Percentiles rank a stretch among this genome's conserved stretches.
Evolutionary conservation across 495 filamentous ascomycete genomes (phyloP).

Genomic region (Penicillium roqueforti): DNA sequence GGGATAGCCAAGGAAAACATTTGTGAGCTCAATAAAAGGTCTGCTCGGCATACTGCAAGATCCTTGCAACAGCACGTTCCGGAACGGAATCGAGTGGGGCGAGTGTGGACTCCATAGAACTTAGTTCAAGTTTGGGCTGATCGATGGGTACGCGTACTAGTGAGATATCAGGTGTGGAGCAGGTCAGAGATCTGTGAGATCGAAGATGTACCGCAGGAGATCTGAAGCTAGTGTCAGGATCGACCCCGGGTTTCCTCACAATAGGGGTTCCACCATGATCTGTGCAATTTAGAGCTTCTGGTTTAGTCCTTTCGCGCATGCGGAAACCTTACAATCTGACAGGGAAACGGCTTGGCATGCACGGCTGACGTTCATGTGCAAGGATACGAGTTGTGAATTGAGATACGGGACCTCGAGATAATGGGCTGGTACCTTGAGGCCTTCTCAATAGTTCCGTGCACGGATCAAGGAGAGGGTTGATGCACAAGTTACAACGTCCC

Average conservation of each 20-base stretch:
- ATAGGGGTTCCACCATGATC: constrained; percentile 11
- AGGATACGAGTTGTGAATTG: neutral
- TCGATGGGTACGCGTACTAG: constrained; percentile 9
- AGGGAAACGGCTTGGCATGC: constrained; percentile 21
- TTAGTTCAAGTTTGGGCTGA: neutral
- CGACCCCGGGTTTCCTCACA: constrained; percentile 8
- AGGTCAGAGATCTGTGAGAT: constrained; percentile 20
- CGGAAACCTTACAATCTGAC: constrained; percentile 2
- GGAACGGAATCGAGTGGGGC: constrained; percentile 12
- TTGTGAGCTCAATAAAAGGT: constrained; percentile 13
- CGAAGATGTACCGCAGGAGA: constrained; percentile 21
- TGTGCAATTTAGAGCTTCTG: constrained; percentile 2
- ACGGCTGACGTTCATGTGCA: constrained; percentile 22
- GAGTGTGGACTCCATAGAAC: neutral
- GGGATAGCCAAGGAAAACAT: constrained; percentile 16
- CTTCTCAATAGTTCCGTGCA: constrained; percentile 28
- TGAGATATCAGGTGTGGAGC: neutral
- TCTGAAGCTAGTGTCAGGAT: constrained; percentile 22
- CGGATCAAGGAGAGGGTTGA: constrained; percentile 14
- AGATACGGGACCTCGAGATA: neutral
- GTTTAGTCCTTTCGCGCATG: constrained; percentile 11
- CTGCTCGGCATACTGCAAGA: constrained; percentile 15
- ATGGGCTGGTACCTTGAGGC: neutral
- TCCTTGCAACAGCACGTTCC: constrained; percentile 30
- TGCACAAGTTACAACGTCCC: constrained; percentile 10